phyloP scores from a whole-genome alignment of 495 filamentous ascomycete species.

The Tuber calosporum region DNA sequence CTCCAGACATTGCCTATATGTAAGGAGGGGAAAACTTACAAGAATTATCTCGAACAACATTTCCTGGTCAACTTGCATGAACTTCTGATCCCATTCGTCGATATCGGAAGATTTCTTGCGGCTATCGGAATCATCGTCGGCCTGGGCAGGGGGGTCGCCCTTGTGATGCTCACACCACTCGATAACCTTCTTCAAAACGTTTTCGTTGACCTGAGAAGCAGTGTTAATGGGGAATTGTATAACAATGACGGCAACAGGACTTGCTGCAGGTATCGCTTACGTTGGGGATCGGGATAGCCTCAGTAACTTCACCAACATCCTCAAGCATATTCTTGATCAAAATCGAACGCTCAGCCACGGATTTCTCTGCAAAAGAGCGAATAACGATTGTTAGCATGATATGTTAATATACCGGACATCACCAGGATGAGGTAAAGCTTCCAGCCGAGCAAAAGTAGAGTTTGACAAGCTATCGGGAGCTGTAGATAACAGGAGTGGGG shows the following conservation, averaged over 20 bases:
- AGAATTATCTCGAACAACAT: constrained; percentile 99
- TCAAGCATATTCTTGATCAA: constrained; percentile 98
- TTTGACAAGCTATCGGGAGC: constrained; percentile 8
- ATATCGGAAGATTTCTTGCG: constrained; percentile 98
- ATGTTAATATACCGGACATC: background rate
- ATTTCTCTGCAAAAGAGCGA: constrained; percentile 54
- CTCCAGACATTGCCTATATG: background rate
- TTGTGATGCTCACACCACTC: constrained; percentile 97
- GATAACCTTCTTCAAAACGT: constrained; percentile 87
- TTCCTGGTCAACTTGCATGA: constrained; percentile 99
- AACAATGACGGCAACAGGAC: background rate
- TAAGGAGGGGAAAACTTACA: constrained; percentile 48
- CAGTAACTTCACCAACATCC: constrained; percentile 66
- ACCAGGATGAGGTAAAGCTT: background rate
- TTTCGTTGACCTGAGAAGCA: constrained; percentile 69
- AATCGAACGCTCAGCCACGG: constrained; percentile 81
- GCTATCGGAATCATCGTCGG: constrained; percentile 83
- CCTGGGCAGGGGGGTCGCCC: constrained; percentile 64
- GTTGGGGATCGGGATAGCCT: constrained; percentile 79
- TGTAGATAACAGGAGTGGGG: constrained; percentile 15
- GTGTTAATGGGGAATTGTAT: background rate
- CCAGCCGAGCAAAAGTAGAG: background rate
- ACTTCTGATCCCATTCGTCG: constrained; percentile 99
- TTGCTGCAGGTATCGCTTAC: constrained; percentile 49
- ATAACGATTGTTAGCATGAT: constrained; percentile 13